phyloP scores from a whole-genome alignment of 2,329 filamentous ascomycete species.

The Ophiostoma novo-ulmi region DNA sequence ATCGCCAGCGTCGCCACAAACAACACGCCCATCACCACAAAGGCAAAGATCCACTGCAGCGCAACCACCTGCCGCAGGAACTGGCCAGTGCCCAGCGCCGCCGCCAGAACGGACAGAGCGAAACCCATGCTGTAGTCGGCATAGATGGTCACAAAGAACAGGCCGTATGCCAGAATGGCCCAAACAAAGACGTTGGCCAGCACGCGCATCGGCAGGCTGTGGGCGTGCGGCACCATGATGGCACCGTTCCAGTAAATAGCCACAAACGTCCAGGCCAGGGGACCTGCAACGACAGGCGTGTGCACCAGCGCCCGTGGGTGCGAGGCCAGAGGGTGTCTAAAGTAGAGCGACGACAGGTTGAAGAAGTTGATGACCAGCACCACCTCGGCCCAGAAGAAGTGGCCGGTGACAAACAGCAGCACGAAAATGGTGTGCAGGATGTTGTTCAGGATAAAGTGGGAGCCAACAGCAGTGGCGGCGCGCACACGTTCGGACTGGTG shows the following conservation, averaged over 20 bases:
- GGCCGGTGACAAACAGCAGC: constrained; percentile 71
- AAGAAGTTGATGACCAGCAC: constrained; percentile 75
- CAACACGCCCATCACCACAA: constrained; percentile 71
- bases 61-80: constrained; percentile 67
- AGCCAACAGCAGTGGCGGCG: constrained; percentile 69
- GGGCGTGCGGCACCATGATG: constrained; percentile 66
- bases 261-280: constrained; percentile 80
- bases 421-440: constrained; percentile 76
- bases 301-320: constrained; percentile 59
- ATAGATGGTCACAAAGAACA: constrained; percentile 68
- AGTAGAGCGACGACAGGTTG: constrained; percentile 74
- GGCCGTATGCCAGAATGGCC: constrained; percentile 70
- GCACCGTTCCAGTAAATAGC: constrained; percentile 87
- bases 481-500: constrained; percentile 55
- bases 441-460: constrained; percentile 83
- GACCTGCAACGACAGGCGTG: constrained; percentile 66
- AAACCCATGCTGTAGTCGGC: constrained; percentile 78
- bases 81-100: constrained; percentile 73
- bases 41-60: constrained; percentile 90
- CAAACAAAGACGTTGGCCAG: constrained; percentile 86
- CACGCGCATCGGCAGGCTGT: constrained; percentile 64
- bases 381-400: constrained; percentile 71
- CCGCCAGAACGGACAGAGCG: constrained; percentile 65
- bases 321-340: constrained; percentile 67
- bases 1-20: constrained; percentile 63